Base-by-base conservation (phyloP, 169 alveolate species). In the Plasmodium falciparum region DNA sequence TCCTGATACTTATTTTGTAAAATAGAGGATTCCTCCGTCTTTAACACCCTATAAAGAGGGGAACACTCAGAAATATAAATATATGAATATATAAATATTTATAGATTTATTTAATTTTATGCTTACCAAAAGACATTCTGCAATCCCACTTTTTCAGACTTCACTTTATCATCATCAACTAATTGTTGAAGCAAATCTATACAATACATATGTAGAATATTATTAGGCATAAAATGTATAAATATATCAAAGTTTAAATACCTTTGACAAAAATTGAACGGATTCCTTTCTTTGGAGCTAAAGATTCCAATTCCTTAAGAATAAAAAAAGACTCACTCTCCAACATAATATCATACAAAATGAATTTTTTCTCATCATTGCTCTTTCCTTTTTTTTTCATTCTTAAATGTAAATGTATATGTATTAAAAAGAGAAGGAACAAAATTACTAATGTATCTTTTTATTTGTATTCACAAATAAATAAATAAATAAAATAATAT, bases 211-310 rank as follows among this genome's bases (percentile, higher is more conserved):
- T 33, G 12, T 26, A 17, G 50, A 9, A 88, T 85, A 8, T 4
- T 83, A 3, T 20, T 56, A 49, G 17, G 3, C 11, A 29, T 15
- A 58, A 33, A 47, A 29, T 8, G 8, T 22, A 7, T 6, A 52
- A 0, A 61, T 73, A 43, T 33, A 5, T 33, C 9, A 33, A 33
- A 7, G 9, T 33, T 33, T 33, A 33, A 33, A 33, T 33, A 91
- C 94, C 93, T 59, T 91, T 91, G 29, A 91, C 86, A 20, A 70
- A 80, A 33, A 91, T 63, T 4, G 94, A 86, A 8, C 88, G 92
- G 43, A 91, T 71, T 45, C 86, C 88, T 59, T 73, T 85, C 61
- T 80, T 91, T 49, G 56, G 88, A 5, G 89, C 93, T 11, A 91
- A 63, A 12, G 78, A 24, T 33, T 91, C 93, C 58, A 91, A 54